phyloP scores from a whole-genome alignment of 768 basidiomycete genomes.

The Crepidotus variabilis region DNA sequence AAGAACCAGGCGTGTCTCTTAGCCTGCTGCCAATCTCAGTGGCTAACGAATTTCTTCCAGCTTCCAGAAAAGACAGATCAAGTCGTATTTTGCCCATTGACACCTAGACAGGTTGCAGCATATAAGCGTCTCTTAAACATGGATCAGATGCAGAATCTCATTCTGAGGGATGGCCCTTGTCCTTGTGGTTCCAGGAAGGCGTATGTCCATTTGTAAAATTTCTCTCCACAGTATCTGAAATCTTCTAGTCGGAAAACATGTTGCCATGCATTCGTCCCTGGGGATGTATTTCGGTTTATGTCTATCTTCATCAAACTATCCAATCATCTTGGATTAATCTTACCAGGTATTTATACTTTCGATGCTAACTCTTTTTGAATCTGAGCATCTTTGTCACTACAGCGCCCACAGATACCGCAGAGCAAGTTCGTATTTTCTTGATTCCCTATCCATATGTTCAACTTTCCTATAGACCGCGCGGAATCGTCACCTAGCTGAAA shows the following conservation, averaged over 20 bases:
- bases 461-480: constrained; percentile 29
- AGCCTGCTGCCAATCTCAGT: not conserved
- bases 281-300: constrained; percentile 74
- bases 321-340: constrained; percentile 83
- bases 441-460: not conserved
- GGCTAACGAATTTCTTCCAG: constrained; percentile 30
- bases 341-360: constrained; percentile 56
- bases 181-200: constrained; percentile 58
- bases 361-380: too few species aligned
- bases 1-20: constrained; percentile 49
- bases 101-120: constrained; percentile 59
- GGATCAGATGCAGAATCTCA: constrained; percentile 64
- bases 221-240: not conserved
- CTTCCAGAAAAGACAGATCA: constrained; percentile 86
- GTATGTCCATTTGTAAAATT: constrained; percentile 32
- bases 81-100: constrained; percentile 92
- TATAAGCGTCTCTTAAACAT: constrained; percentile 72
- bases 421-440: constrained; percentile 46
- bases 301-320: constrained; percentile 82
- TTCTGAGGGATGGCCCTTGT: constrained; percentile 70
- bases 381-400: not conserved
- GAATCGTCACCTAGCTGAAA: constrained; percentile 56
- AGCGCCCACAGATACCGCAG: constrained; percentile 68
- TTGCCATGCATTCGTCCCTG: constrained; percentile 46
- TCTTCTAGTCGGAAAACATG: constrained; percentile 36